Evolutionary conservation across 2,329 filamentous ascomycete species (phyloP).

Genomic region (Aspergillus viridinutans): DNA sequence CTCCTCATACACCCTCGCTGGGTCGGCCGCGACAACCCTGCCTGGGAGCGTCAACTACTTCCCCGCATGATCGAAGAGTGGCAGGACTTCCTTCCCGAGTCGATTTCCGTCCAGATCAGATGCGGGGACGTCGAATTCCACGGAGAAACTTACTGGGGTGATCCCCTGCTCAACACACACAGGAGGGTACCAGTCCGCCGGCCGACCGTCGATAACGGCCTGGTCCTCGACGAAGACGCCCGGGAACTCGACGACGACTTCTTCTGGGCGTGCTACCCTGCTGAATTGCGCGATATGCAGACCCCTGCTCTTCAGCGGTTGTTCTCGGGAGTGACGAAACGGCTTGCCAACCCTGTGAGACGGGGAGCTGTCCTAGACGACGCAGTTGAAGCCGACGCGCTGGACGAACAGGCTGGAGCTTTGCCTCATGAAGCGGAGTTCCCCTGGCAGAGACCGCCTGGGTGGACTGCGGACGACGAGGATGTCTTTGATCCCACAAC

Average conservation of each 20-base stretch:
- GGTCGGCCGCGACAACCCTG: constrained; percentile 12
- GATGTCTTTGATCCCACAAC: neutral
- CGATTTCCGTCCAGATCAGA: constrained; percentile 33
- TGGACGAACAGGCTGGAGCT: neutral
- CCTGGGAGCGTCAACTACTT: constrained; percentile 34
- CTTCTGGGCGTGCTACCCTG: constrained; percentile 16
- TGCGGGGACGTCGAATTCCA: constrained; percentile 40
- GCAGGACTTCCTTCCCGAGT: constrained; percentile 42
- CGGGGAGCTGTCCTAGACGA: neutral
- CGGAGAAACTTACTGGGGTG: constrained; percentile 19
- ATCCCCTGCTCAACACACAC: constrained; percentile 13
- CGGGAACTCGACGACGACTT: constrained; percentile 25
- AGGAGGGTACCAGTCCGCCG: constrained; percentile 18
- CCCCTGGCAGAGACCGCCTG: neutral
- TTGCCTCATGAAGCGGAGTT: neutral
- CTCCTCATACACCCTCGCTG: constrained; percentile 19
- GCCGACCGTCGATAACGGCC: constrained; percentile 8
- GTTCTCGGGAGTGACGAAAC: constrained; percentile 4
- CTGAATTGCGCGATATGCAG: constrained; percentile 4
- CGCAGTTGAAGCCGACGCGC: neutral
- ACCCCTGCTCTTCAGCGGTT: constrained; percentile 15
- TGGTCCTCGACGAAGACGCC: constrained; percentile 10
- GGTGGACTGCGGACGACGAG: neutral
- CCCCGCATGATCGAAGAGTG: constrained; percentile 49
- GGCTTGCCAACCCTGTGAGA: neutral